Conservation (phyloP, 345 rosid genomes). For the thale cress (Arabidopsis thaliana) region TAIR10.1 NC_003070.9:25934501-25935000, state of each 20-base stretch:
- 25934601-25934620: slow-evolving; percentile 86
- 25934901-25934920: no score
- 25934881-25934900: slow-evolving; percentile 20
- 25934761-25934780: slow-evolving; percentile 91
- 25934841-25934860: slow-evolving; percentile 83
- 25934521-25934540: slow-evolving; percentile 73
- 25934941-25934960: no score
- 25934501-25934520: slow-evolving; percentile 90
- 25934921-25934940: no score
- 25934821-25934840: slow-evolving; percentile 69
- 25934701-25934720: slow-evolving; percentile 91
- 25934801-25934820: slow-evolving; percentile 78
- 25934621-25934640: slow-evolving; percentile 59
- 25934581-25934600: slow-evolving; percentile 70
- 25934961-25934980: no score
- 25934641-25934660: slow-evolving; percentile 69
- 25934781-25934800: slow-evolving; percentile 85
- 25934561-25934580: slow-evolving; percentile 75
- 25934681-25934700: slow-evolving; percentile 92
- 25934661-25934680: slow-evolving; percentile 85
- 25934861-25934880: slow-evolving; percentile 88
- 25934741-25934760: slow-evolving; percentile 89
- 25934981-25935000: background rate
- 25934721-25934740: slow-evolving; percentile 87
- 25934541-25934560: slow-evolving; percentile 90